phyloP scores from a whole-genome alignment of 148 eudicot genomes.

The Suaeda aralocaspica region DNA sequence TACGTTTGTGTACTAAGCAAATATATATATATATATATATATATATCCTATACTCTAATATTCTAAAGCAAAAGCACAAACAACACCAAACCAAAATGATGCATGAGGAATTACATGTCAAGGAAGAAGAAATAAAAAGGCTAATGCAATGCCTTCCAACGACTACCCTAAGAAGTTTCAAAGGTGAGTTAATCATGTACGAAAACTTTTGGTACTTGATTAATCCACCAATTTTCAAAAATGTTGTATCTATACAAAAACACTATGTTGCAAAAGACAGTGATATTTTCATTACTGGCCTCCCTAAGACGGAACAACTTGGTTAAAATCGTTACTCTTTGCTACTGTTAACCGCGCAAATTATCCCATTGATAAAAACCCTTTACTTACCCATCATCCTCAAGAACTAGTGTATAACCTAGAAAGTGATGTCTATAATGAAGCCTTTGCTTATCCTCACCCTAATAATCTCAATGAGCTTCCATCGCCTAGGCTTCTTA shows the following conservation, averaged over 20 bases:
- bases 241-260: neutral
- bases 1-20: too few relatives aligned
- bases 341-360: neutral
- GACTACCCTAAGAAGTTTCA: neutral
- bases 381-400: constrained; percentile 9
- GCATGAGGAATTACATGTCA: too few relatives aligned
- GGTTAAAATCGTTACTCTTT: neutral
- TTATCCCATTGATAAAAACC: neutral
- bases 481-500: neutral
- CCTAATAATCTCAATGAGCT: neutral
- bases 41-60: too few relatives aligned
- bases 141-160: neutral
- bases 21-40: too few relatives aligned
- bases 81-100: too few relatives aligned
- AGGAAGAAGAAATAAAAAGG: too few relatives aligned
- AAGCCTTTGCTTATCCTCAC: neutral
- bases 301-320: neutral
- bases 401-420: constrained; percentile 11
- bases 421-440: neutral
- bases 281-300: neutral
- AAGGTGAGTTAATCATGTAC: neutral
- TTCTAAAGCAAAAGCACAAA: too few relatives aligned
- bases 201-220: neutral
- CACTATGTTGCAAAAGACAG: neutral
- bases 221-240: too few relatives aligned